Percentiles rank a stretch among this genome's conserved stretches.
Evolutionary conservation across 371 early-diverging fungal genomes (phyloP).

Genomic region (Mucor piriformis): DNA sequence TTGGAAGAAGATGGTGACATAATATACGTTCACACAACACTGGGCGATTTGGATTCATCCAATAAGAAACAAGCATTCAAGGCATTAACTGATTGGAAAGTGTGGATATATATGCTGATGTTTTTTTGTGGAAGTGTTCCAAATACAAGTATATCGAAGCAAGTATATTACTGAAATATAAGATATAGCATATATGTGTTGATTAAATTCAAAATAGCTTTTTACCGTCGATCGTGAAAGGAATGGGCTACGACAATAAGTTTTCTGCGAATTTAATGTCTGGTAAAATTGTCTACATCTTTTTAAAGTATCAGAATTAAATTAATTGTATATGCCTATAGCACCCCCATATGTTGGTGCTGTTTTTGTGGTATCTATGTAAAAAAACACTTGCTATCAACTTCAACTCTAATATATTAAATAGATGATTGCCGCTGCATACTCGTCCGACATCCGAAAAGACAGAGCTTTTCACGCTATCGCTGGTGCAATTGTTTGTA

Average conservation of each 20-base stretch:
- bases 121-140: slow-evolving; percentile 55
- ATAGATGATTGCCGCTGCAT: slow-evolving; percentile 45
- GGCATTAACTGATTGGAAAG: slow-evolving; percentile 49
- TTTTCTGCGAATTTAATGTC: slow-evolving; percentile 54
- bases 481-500: slow-evolving; percentile 36
- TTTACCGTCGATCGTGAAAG: slow-evolving; percentile 46
- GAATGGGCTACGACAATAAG: slow-evolving; percentile 48
- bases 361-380: slow-evolving; percentile 40
- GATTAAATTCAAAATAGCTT: slow-evolving; percentile 25
- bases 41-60: slow-evolving; percentile 38
- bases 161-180: slow-evolving; percentile 1
- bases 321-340: neutral
- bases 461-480: slow-evolving; percentile 51
- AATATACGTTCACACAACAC: slow-evolving; percentile 25
- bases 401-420: neutral
- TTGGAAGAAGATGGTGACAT: slow-evolving; percentile 19
- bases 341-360: slow-evolving; percentile 53
- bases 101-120: slow-evolving; percentile 56
- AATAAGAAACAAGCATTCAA: slow-evolving; percentile 43
- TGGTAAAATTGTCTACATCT: slow-evolving; percentile 19
- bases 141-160: slow-evolving; percentile 54
- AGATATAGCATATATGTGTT: neutral
- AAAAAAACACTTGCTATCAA: neutral
- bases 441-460: slow-evolving; percentile 40
- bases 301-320: neutral